Base-by-base conservation (phyloP, 2,329 filamentous ascomycete species). In the Aspergillus brunneoviolaceus region DNA sequence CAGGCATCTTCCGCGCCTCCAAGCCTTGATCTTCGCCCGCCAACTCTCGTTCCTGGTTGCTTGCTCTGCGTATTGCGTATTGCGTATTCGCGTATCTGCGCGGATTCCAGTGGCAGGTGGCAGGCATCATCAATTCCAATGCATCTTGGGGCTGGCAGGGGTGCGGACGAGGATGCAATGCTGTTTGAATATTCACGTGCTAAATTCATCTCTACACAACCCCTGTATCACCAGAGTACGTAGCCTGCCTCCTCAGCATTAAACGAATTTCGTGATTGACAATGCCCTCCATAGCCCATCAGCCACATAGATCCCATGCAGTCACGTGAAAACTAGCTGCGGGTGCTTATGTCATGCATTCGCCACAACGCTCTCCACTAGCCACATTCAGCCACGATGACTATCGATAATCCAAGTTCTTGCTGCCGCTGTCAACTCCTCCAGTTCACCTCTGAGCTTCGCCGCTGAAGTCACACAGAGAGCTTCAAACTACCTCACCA, bases 371-470 rank as follows among this genome's bases (percentile, higher is more conserved):
- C 11, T 23, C 29, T 19, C 19, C 35, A 31, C 55, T 51, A 50
- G 39, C 39, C 53, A 29, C 9, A 29, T 42, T 47, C 53, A 58
- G 61, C 63, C 61, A 63, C 59, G 21, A 42, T 45, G 47, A 56
- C 55, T 63, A 65, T 62, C 57, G 63, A 59, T 61, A 63, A 65
- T 57, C 47, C 51, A 31, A 54, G 55, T 52, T 35, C 45, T 54
- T 31, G 29, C 42, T 55, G n/a, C 45, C 23, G 31, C 42, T 47
- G 49, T 42, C 45, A 21, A 39, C 19, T 49, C 16, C 52, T 52
- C 49, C 52, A 31, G 58, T 33, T 49, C 53, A 54, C 25, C 42
- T 51, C 49, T 33, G 56, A 48, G 49, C 49, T 52, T 33, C 33
- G 31, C 21, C 49, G 33, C 51, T 54, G 21, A 19, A 29, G 21